Base-by-base conservation (phyloP, 257 asterid genomes). In the Nicotiana otophora region DNA sequence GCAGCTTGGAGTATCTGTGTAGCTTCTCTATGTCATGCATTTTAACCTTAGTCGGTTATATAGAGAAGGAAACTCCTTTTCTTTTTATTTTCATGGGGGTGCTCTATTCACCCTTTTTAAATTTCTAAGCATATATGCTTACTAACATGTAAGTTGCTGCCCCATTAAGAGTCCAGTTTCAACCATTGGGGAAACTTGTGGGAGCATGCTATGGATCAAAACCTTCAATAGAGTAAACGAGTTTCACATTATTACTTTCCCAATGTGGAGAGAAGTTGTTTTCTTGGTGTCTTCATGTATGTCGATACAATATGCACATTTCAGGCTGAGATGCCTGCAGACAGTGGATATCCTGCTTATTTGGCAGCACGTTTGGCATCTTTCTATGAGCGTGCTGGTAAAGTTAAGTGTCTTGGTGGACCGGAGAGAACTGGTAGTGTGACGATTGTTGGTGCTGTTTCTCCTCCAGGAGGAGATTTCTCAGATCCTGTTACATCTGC, bases 271-370 rank as follows among this genome's bases (percentile, higher is more conserved):
- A 74, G 26, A 53, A 15, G 39, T 54, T 42, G 80, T 8, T 75
- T 75, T 28, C 23, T 15, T 75, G 53, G 63, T 51, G 17, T 17
- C 46, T 75, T 75, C 39, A 28, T 53, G 10, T 16, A 51, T 75
- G 63, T 16, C 51, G 64, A 26, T 9, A 23, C 34, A 1, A 26
- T 28, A 48, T 74, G 80, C 46, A 51, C 63, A 46, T 75, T 86
- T 79, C 88, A 95, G 99, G 99, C 99, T 76, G 99, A 95, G 88
- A 95, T 95, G 99, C 99, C 99, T 84, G 99, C 99, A 54, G 99
- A 95, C 83, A 95, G 99, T 93, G 99, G 99, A 54, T 95, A 95
- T 88, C 99, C 99, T 87, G 99, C 99, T 76, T 96, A 96, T 88
- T 88, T 96, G 89, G 99, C 99, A 15, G 93, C 99, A 70, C 99